Conservation (phyloP, 1,284 basidiomycete genomes). For the Tylopilus sp. region DNA sequence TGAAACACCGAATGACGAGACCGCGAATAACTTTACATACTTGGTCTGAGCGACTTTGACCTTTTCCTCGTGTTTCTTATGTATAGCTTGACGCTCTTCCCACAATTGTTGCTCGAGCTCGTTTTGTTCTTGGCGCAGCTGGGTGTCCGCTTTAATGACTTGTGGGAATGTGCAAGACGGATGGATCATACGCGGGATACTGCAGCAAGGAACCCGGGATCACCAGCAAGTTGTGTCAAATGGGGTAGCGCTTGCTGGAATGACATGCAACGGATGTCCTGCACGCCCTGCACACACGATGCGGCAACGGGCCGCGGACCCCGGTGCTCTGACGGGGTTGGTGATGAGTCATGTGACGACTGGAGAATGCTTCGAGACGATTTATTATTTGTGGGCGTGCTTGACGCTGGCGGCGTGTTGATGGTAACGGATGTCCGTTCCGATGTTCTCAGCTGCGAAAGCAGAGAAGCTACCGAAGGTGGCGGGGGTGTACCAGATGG, state of each 20-base stretch:
- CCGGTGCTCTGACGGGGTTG: conserved; percentile 6
- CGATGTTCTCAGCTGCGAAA: conserved; percentile 56
- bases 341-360: conserved; percentile 14
- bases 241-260: conserved; percentile 65
- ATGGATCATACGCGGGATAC: conserved; percentile 46
- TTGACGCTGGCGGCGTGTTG: conserved; percentile 13
- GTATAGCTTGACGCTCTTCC: conserved; percentile 58
- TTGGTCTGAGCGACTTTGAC: conserved; percentile 61
- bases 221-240: conserved; percentile 50
- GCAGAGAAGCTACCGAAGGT: conserved; percentile 56
- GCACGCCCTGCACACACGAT: conserved; percentile 32
- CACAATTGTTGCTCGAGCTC: conserved; percentile 61
- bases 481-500: conserved; percentile 11
- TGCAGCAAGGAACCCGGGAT: conserved; percentile 44
- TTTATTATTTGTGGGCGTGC: conserved; percentile 6
- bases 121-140: conserved; percentile 63
- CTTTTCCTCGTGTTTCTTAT: conserved; percentile 63
- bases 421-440: conserved; percentile 12
- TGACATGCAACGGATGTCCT: conserved; percentile 40
- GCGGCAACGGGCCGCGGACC: conserved; percentile 11
- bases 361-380: conserved; percentile 6
- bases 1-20: conserved; percentile 5
- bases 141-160: conserved; percentile 5
- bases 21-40: conserved; percentile 26
- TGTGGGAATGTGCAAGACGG: neutral